Base-by-base conservation (phyloP, 1,139 yeast species). In the Saccharomyces hybrid region DNA sequence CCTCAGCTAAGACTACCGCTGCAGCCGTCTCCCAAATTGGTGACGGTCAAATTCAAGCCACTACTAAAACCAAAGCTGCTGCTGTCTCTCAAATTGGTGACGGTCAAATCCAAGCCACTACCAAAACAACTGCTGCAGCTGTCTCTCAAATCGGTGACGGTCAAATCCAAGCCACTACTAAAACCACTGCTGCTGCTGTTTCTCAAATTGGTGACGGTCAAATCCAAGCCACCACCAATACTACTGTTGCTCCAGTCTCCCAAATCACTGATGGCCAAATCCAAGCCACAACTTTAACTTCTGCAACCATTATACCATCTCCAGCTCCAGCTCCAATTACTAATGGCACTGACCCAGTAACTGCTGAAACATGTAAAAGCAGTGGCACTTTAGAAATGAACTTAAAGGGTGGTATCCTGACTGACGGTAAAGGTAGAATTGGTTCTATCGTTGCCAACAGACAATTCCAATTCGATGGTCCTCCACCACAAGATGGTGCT, bases 391-490 rank as follows among this genome's bases (percentile, higher is more conserved):
- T 84, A 66, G 70, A 82, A 52, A 75, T 86, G 80, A 72, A 75
- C 42, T 79, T 86, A 68, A 69, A 75, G 52, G 78, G 70, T 51
- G 76, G 83, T 64, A 67, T 83, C 57, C 77, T 86, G 71, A 79
- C 78, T 46, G 95, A 86, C 69, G 69, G 78, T 53, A 63, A 74
- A 58, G 89, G 89, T 57, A 84, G 95, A 81, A 74, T 86, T 62
- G 93, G 93, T 69, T 82, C 91, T 55, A 86, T 86, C 72, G 95
- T 86, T 66, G 87, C 93, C 58, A 86, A 86, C 84, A 81, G 86
- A 77, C 95, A 86, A 77, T 86, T 86, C 85, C 95, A 86, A 77
- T 86, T 86, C 68, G 95, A 86, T 70, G 93, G 93, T 72, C 95
- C 93, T 65, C 90, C 91, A 75, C 93, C 93, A 68, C 95, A 86